Percentiles rank a stretch among this genome's conserved stretches.
These are phyloP conservation scores for Lachancea dasiensis DNA, from an alignment of 805 yeast species.

Conservation along the genomic window DNA sequence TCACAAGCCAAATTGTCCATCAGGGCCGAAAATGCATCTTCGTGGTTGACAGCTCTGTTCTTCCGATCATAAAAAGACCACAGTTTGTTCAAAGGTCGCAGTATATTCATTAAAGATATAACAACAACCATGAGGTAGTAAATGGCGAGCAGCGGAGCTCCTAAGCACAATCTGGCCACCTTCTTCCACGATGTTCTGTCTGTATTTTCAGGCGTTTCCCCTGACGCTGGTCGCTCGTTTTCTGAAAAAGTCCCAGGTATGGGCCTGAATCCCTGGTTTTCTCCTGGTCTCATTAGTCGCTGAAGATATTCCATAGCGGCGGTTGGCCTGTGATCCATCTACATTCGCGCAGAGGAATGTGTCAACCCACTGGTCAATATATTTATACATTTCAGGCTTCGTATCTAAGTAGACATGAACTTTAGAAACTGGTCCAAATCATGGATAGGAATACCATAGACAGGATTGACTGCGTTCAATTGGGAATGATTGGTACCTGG, in stretches of 20 bases:
- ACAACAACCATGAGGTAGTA: constrained; percentile 15
- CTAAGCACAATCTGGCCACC: constrained; percentile 9
- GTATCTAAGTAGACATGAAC: too few species aligned
- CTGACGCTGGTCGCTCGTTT: constrained; percentile 1
- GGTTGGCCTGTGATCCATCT: too few species aligned
- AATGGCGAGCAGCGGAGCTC: constrained; percentile 16
- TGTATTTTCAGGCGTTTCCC: not conserved
- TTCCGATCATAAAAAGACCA: constrained; percentile 21
- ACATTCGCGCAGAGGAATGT: too few species aligned
- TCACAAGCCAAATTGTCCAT: constrained; percentile 6
- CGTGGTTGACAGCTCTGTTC: constrained; percentile 10
- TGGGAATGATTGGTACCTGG: constrained; percentile 6
- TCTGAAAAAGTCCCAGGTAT: constrained; percentile 11
- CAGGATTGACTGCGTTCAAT: constrained; percentile 42
- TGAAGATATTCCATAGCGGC: constrained; percentile 15
- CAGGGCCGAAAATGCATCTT: constrained; percentile 6
- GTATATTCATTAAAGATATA: constrained; percentile 10
- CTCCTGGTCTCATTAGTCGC: constrained; percentile 14
- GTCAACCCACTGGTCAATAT: too few species aligned
- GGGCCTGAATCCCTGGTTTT: constrained; percentile 15
- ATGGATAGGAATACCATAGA: constrained; percentile 51
- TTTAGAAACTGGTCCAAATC: constrained; percentile 32
- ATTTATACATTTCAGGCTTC: too few species aligned
- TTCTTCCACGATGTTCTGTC: constrained; percentile 7
- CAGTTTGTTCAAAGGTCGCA: constrained; percentile 22